A percentile compares a stretch with the other conserved stretches of the same genome.
phyloP scores from a whole-genome alignment of 2,329 filamentous ascomycete species.

The Chaetomium strumarium region DNA sequence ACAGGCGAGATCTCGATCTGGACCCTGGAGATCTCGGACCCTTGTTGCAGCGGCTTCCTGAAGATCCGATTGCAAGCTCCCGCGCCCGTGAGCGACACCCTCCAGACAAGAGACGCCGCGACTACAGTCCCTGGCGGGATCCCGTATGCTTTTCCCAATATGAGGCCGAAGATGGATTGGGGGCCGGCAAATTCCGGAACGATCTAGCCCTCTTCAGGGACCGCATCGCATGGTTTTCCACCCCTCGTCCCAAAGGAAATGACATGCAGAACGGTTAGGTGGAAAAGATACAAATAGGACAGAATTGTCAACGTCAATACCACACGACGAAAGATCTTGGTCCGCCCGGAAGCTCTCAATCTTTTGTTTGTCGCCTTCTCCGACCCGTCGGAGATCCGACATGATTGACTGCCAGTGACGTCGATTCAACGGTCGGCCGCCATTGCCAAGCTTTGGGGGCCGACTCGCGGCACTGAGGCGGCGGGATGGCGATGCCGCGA shows the following conservation, averaged over 20 bases:
- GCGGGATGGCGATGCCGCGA: no score
- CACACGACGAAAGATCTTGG: no score
- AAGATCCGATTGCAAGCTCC: neutral
- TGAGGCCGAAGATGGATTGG: no score
- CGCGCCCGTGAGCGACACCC: neutral
- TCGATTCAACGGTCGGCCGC: neutral
- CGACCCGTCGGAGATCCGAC: neutral
- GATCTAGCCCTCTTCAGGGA: no score
- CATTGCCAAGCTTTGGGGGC: neutral
- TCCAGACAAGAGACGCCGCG: neutral
- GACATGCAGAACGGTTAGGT: no score
- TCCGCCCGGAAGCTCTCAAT: neutral
- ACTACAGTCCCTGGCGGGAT: neutral
- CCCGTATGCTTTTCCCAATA: no score
- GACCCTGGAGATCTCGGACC: neutral
- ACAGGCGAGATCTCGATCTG: neutral
- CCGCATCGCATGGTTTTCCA: no score
- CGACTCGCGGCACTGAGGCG: no score
- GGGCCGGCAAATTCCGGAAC: no score
- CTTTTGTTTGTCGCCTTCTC: neutral
- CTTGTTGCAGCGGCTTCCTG: constrained; percentile 12
- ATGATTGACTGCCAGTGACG: neutral
- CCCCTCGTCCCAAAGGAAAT: no score
- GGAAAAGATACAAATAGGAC: no score
- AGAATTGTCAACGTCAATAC: neutral